Percentiles rank a stretch among this genome's conserved stretches.
phyloP scores from a whole-genome alignment of 805 yeast species.

The Lachancea nothofagi region DNA sequence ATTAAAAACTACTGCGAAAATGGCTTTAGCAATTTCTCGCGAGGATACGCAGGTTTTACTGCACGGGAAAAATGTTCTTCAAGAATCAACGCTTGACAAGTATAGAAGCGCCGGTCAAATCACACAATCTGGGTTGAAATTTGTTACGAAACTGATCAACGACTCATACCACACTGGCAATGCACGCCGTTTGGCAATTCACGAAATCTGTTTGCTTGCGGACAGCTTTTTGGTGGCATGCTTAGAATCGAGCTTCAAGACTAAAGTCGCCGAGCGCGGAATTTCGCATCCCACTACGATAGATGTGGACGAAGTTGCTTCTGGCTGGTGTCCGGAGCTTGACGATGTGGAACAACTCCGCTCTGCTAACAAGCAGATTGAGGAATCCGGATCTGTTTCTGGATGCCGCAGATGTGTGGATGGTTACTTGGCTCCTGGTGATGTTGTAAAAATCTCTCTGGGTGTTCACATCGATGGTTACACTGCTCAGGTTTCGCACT shows the following conservation, averaged over 20 bases:
- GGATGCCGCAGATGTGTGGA: constrained; percentile 15
- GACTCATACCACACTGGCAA: constrained; percentile 56
- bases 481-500: constrained; percentile 81
- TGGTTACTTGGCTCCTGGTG: constrained; percentile 54
- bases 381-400: constrained; percentile 14
- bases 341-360: constrained; percentile 46
- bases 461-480: constrained; percentile 97
- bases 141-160: constrained; percentile 61
- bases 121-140: constrained; percentile 72
- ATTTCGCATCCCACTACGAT: constrained; percentile 88
- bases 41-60: constrained; percentile 69
- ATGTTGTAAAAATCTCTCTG: constrained; percentile 73
- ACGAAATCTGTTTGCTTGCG: constrained; percentile 76
- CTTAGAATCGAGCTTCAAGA: constrained; percentile 53
- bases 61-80: constrained; percentile 64
- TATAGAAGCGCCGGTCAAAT: constrained; percentile 87
- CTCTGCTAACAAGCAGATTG: constrained; percentile 13
- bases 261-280: constrained; percentile 76
- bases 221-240: constrained; percentile 68
- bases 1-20: constrained; percentile 27
- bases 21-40: constrained; percentile 73
- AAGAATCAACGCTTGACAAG: constrained; percentile 61
- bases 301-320: constrained; percentile 71
- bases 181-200: constrained; percentile 41
- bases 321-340: constrained; percentile 83